These are phyloP conservation scores for Quercus mongolica DNA, from an alignment of 306 rosid genomes.

Conservation along the genomic window DNA sequence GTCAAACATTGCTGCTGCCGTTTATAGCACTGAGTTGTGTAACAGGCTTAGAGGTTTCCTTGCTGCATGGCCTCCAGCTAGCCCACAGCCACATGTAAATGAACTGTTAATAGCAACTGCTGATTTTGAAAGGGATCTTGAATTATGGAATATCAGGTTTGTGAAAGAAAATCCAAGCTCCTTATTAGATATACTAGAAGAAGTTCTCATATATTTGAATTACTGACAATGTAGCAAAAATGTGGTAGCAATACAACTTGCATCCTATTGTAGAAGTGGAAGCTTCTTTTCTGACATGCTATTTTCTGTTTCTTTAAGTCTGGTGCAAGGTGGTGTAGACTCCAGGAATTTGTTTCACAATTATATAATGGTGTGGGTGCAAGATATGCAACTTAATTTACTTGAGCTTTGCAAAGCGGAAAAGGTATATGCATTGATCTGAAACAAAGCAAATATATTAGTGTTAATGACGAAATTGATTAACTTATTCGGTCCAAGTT, in stretches of 20 bases:
- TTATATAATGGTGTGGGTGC: slow-evolving; percentile 91
- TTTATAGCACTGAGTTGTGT: slow-evolving; percentile 81
- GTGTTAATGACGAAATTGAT: slow-evolving; percentile 5
- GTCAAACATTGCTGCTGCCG: slow-evolving; percentile 83
- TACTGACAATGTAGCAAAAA: neutral
- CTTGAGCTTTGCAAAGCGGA: slow-evolving; percentile 84
- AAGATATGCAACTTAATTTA: slow-evolving; percentile 81
- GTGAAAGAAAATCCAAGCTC: slow-evolving; percentile 16
- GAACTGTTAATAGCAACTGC: slow-evolving; percentile 80
- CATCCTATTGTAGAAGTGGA: neutral
- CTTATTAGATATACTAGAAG: too few relatives aligned
- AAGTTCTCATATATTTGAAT: neutral
- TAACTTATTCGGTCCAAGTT: slow-evolving; percentile 19
- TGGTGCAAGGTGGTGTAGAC: slow-evolving; percentile 76
- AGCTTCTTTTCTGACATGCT: slow-evolving; percentile 28
- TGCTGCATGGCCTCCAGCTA: slow-evolving; percentile 87
- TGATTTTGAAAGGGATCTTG: slow-evolving; percentile 92
- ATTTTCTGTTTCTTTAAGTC: slow-evolving; percentile 40
- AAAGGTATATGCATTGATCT: too few relatives aligned
- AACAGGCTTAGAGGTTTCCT: slow-evolving; percentile 79
- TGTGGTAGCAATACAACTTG: neutral
- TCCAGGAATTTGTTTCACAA: slow-evolving; percentile 80
- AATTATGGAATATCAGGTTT: slow-evolving; percentile 84
- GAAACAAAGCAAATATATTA: too few relatives aligned
- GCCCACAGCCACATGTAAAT: slow-evolving; percentile 77